phyloP scores from a whole-genome alignment of 345 rosid genomes.

The Barbarea vulgaris region DNA sequence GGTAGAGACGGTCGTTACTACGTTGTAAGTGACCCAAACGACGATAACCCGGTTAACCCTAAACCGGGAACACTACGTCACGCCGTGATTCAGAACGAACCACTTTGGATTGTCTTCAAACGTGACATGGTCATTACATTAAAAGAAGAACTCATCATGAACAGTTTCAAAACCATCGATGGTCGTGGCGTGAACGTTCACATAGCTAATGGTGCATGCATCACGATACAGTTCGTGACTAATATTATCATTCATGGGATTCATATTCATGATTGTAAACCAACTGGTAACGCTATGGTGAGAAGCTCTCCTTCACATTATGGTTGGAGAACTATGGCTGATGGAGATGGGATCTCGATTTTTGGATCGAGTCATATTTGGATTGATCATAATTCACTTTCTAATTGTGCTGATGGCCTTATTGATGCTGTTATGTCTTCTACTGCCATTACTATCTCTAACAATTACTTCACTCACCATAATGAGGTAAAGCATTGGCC shows the following conservation, averaged over 20 bases:
- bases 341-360: slow-evolving; percentile 77
- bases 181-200: slow-evolving; percentile 73
- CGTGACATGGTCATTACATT: slow-evolving; percentile 75
- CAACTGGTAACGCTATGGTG: slow-evolving; percentile 83
- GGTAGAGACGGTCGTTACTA: slow-evolving; percentile 79
- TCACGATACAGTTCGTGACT: slow-evolving; percentile 72
- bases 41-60: slow-evolving; percentile 71
- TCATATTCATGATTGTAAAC: slow-evolving; percentile 70
- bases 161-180: slow-evolving; percentile 83
- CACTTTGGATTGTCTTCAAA: slow-evolving; percentile 81
- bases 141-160: slow-evolving; percentile 80
- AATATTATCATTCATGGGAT: slow-evolving; percentile 76
- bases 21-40: slow-evolving; percentile 60
- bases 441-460: slow-evolving; percentile 74
- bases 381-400: slow-evolving; percentile 89
- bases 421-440: slow-evolving; percentile 69
- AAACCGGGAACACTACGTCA: slow-evolving; percentile 77
- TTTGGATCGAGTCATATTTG: slow-evolving; percentile 84
- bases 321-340: slow-evolving; percentile 83
- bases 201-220: slow-evolving; percentile 63
- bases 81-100: slow-evolving; percentile 74
- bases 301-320: slow-evolving; percentile 83
- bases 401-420: slow-evolving; percentile 84
- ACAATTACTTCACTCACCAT: slow-evolving; percentile 86
- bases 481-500: slow-evolving; percentile 58